These are phyloP conservation scores for Lolium multiflorum DNA, from an alignment of 176 grass and related monocot genomes.

Conservation along the genomic window DNA sequence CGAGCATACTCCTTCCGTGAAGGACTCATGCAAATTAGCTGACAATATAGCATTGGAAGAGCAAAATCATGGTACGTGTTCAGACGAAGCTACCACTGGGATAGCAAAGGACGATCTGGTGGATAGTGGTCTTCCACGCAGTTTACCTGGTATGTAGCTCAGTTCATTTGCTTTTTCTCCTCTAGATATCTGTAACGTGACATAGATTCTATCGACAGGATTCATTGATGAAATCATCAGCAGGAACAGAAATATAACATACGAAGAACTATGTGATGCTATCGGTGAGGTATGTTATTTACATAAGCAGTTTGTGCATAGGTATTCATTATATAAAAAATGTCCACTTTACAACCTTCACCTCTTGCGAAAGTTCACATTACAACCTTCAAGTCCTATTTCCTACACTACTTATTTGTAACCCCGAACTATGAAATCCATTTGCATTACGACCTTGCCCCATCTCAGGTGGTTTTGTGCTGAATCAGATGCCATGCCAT, in stretches of 20 bases:
- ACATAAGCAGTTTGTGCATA: background rate
- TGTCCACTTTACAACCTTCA: background rate
- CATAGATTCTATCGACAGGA: constrained; percentile 59
- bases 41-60: constrained; percentile 60
- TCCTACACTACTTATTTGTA: background rate
- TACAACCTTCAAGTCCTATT: background rate
- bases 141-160: constrained; percentile 73
- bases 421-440: constrained; percentile 3
- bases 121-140: constrained; percentile 45
- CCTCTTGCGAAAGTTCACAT: background rate
- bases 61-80: constrained; percentile 56
- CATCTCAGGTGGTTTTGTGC: background rate
- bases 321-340: background rate
- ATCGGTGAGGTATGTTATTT: constrained; percentile 64
- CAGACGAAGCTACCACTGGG: constrained; percentile 52
- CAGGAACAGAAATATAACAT: constrained; percentile 70
- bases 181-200: constrained; percentile 24
- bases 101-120: constrained; percentile 37
- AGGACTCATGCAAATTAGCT: constrained; percentile 54
- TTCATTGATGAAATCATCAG: constrained; percentile 82
- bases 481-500: background rate
- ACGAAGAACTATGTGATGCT: constrained; percentile 74
- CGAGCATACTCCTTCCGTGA: constrained; percentile 53
- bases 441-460: background rate
- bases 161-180: constrained; percentile 27